phyloP scores from a whole-genome alignment of 805 yeast species.

The Yarrowia alimentaria region DNA sequence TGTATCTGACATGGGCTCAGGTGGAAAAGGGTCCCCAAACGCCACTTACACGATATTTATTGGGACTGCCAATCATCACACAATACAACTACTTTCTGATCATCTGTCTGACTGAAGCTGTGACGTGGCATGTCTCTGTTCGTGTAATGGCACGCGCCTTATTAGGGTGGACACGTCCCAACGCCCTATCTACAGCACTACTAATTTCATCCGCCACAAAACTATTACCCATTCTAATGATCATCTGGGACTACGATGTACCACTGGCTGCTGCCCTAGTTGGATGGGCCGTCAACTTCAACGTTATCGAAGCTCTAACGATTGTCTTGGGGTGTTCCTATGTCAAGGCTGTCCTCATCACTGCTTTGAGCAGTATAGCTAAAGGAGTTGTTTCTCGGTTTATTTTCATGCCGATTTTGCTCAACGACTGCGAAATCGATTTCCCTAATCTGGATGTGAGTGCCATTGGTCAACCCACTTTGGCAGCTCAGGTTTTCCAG shows the following conservation, averaged over 20 bases:
- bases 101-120: conserved; percentile 41
- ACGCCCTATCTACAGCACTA: conserved; percentile 61
- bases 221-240: conserved; percentile 84
- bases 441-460: conserved; percentile 5
- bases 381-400: conserved; percentile 15
- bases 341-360: conserved; percentile 36
- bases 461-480: conserved; percentile 27
- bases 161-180: conserved; percentile 43
- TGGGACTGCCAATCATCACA: conserved; percentile 37
- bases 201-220: conserved; percentile 76
- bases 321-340: conserved; percentile 45
- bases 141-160: conserved; percentile 40
- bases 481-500: conserved; percentile 9
- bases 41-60: conserved; percentile 29
- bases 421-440: conserved; percentile 16
- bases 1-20: conserved; percentile 87
- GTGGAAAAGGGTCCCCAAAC: conserved; percentile 56
- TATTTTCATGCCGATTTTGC: conserved; percentile 22
- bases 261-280: conserved; percentile 60
- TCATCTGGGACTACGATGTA: conserved; percentile 96
- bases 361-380: conserved; percentile 28
- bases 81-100: conserved; percentile 44
- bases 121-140: conserved; percentile 40
- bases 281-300: conserved; percentile 57
- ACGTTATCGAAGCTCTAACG: conserved; percentile 62